Base-by-base conservation (phyloP, 2,329 filamentous ascomycete genomes). In the Cladosporium halotolerans region DNA sequence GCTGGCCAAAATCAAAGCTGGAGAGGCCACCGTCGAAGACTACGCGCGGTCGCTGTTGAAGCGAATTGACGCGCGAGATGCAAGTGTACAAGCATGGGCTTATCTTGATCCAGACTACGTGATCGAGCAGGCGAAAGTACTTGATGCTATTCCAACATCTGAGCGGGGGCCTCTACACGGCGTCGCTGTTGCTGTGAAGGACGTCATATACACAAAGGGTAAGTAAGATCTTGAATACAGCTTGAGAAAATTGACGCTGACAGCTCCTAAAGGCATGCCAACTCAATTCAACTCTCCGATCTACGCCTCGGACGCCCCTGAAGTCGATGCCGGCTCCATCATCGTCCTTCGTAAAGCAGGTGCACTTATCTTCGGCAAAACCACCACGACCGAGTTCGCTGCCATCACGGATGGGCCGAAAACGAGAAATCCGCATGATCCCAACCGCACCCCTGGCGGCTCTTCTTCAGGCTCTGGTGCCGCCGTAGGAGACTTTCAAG, bases 321-420 rank as follows among this genome's bases (percentile, higher is more conserved):
- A 71, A 14, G 60, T 80, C 5, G 81, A 84, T 61, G 79, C 81
- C 1, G 76, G 71, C 0, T 74, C 72, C 5, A 68, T 84, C 28
- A 71, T 71, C 2, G 73, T 77, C 3, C 69, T 85, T 3, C 74
- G 81, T 2, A 66, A 74, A 7, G 75, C 77, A 2, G 81, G 82
- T 1, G 81, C 79, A 2, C 66, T 84, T 9, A 75, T 85, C n/a
- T 68, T 84, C 32, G 76, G 76, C 19, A 80, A 83, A 61, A 81
- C 79, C 1, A 80, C 77, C 0, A 86, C 83, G 0, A 83, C 84
- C 0, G 82, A 86, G 61, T 85, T 86, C 59, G 81, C 83, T 0
- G 76, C 79, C 2, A 80, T 76, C 0, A 73, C 72, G 1, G 66
- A 72, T 11, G 82, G 82, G 0, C 73, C 72, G 47, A 61, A 62